Conservation (phyloP, 2,329 filamentous ascomycete species). For the Colletotrichum falcatum region DNA sequence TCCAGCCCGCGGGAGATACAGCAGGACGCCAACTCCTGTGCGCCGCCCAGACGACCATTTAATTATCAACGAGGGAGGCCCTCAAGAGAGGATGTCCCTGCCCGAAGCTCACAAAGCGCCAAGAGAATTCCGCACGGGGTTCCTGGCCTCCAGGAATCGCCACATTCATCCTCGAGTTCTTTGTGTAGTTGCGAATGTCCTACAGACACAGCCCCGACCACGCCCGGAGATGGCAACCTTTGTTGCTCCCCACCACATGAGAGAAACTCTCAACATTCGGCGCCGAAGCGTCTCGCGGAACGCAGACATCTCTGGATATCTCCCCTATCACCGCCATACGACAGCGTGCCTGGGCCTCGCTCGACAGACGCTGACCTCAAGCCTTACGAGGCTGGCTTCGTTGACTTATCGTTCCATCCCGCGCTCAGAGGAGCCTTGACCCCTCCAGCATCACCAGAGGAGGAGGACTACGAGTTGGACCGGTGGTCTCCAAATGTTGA, state of each 20-base stretch:
- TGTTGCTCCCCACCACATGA: slow-evolving; percentile 46
- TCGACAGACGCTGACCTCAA: slow-evolving; percentile 25
- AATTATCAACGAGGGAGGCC: slow-evolving; percentile 13
- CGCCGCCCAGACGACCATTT: slow-evolving; percentile 7
- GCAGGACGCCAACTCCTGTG: slow-evolving; percentile 29
- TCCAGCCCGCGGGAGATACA: slow-evolving; percentile 36
- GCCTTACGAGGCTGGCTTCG: slow-evolving; percentile 21
- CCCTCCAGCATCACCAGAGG: slow-evolving; percentile 20
- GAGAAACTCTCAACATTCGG: slow-evolving; percentile 21
- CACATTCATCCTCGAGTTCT: slow-evolving; percentile 58
- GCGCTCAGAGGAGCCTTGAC: slow-evolving; percentile 21
- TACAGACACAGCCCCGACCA: slow-evolving; percentile 44
- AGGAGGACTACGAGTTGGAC: slow-evolving; percentile 29
- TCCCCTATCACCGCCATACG: slow-evolving; percentile 21
- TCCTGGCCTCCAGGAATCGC: slow-evolving; percentile 53
- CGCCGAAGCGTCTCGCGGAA: slow-evolving; percentile 41
- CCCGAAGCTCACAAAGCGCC: slow-evolving; percentile 54
- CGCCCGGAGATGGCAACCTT: slow-evolving; percentile 49
- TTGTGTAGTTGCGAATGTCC: slow-evolving; percentile 58
- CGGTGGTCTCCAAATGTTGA: slow-evolving; percentile 54
- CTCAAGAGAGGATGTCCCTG: slow-evolving; percentile 47
- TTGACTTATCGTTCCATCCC: slow-evolving; percentile 21
- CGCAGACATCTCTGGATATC: slow-evolving; percentile 37
- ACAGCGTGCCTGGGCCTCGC: background rate
- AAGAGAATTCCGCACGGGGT: slow-evolving; percentile 54